Evolutionary conservation across 805 yeast genomes (phyloP).

Genomic region (Candida morakotiae): DNA sequence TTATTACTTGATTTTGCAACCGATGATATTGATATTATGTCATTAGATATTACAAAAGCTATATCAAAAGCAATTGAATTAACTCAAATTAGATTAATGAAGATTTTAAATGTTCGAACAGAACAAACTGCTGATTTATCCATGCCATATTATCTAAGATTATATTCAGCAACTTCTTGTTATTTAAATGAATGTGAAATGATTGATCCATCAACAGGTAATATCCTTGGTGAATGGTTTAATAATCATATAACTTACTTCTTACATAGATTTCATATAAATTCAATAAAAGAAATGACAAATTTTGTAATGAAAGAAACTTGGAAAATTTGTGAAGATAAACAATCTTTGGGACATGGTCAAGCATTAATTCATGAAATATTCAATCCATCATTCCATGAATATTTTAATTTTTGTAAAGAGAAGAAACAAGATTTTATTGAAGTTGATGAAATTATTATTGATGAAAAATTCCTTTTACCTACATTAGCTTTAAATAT

Average conservation of each 20-base stretch:
- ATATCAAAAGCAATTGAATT: conserved; percentile 66
- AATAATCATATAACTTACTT: conserved; percentile 64
- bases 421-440: background rate
- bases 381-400: conserved; percentile 10
- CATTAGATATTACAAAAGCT: conserved; percentile 62
- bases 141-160: conserved; percentile 58
- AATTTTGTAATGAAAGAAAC: conserved; percentile 58
- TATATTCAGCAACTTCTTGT: conserved; percentile 61
- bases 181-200: conserved; percentile 83
- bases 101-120: conserved; percentile 71
- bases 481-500: conserved; percentile 24
- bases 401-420: conserved; percentile 19
- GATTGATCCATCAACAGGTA: conserved; percentile 61
- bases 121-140: conserved; percentile 60
- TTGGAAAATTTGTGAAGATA: conserved; percentile 75
- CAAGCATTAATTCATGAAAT: conserved; percentile 25
- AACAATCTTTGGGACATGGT: conserved; percentile 25
- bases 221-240: conserved; percentile 57
- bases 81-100: conserved; percentile 73
- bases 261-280: conserved; percentile 50
- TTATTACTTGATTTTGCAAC: conserved; percentile 66
- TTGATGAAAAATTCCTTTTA: conserved; percentile 24
- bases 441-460: conserved; percentile 3
- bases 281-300: conserved; percentile 43
- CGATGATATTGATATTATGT: conserved; percentile 42